Percentiles rank a stretch among this genome's conserved stretches.
Evolutionary conservation across 2,329 filamentous ascomycete species (phyloP).

Genomic region (Zymoseptoria passerinii): DNA sequence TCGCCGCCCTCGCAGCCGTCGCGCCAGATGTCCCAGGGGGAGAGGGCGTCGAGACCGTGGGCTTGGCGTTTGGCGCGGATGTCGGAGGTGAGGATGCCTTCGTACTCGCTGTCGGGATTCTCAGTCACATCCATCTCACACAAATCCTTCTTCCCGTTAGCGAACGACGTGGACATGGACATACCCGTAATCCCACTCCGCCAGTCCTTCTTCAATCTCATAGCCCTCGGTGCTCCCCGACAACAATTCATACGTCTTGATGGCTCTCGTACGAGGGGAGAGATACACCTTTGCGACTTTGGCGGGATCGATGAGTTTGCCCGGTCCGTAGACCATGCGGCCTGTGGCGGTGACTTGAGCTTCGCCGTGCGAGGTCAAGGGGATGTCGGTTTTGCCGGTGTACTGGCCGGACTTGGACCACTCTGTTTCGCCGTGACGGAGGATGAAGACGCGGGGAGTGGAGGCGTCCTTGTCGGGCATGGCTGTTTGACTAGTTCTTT

Average conservation of each 20-base stretch:
- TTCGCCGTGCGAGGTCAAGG: slow-evolving; percentile 73
- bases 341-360: slow-evolving; percentile 45
- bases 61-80: slow-evolving; percentile 55
- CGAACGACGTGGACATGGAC: not conserved
- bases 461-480: slow-evolving; percentile 33
- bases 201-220: slow-evolving; percentile 58
- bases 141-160: not conserved
- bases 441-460: slow-evolving; percentile 67
- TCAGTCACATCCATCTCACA: not conserved
- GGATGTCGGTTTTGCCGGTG: slow-evolving; percentile 79
- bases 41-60: slow-evolving; percentile 46
- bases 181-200: slow-evolving; percentile 73
- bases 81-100: slow-evolving; percentile 65
- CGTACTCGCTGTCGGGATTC: slow-evolving; percentile 45
- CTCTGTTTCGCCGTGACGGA: slow-evolving; percentile 90
- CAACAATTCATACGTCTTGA: slow-evolving; percentile 42
- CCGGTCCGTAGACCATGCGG: slow-evolving; percentile 40
- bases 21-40: slow-evolving; percentile 77
- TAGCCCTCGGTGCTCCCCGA: slow-evolving; percentile 28
- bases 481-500: not conserved
- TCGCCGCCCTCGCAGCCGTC: slow-evolving; percentile 81
- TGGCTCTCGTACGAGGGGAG: slow-evolving; percentile 44
- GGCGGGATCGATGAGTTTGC: slow-evolving; percentile 45
- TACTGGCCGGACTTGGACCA: slow-evolving; percentile 79
- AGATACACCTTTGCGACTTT: slow-evolving; percentile 42